These are phyloP conservation scores for Fusarium sp. DNA, from an alignment of 2,329 filamentous ascomycete genomes.

Conservation along the genomic window DNA sequence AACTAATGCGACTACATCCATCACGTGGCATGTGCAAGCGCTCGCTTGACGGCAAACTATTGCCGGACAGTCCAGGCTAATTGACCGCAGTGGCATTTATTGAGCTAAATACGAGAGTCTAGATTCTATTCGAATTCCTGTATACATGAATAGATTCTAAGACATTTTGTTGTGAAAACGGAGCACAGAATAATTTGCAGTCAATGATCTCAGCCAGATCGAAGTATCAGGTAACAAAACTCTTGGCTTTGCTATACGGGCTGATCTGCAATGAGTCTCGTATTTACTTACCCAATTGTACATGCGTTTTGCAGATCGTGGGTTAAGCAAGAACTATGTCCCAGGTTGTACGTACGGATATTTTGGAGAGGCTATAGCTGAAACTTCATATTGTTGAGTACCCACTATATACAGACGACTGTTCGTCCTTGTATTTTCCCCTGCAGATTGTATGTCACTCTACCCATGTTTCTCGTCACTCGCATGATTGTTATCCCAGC, in stretches of 20 bases:
- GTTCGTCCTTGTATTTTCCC: slow-evolving; percentile 12
- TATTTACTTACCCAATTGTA: not conserved
- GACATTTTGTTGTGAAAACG: no score
- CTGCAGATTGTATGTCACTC: not conserved
- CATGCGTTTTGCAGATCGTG: slow-evolving; percentile 13
- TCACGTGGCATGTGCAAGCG: not conserved
- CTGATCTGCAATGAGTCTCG: slow-evolving; percentile 14
- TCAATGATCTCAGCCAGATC: not conserved
- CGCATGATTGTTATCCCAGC: not conserved
- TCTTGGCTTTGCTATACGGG: not conserved
- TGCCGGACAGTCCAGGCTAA: not conserved
- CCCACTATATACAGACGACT: not conserved
- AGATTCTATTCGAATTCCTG: no score
- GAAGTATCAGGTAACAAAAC: not conserved
- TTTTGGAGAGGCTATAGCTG: slow-evolving; percentile 5
- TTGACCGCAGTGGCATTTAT: not conserved
- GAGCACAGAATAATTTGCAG: not conserved
- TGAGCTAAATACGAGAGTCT: not conserved
- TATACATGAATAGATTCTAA: no score
- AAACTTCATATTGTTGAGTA: not conserved
- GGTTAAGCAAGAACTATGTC: not conserved
- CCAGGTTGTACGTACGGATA: no score
- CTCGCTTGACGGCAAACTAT: not conserved
- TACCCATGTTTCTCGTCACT: not conserved
- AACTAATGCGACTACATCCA: not conserved